Base-by-base conservation (phyloP, 2,329 filamentous ascomycete genomes). In the Hymenoscyphus fructigenus region DNA sequence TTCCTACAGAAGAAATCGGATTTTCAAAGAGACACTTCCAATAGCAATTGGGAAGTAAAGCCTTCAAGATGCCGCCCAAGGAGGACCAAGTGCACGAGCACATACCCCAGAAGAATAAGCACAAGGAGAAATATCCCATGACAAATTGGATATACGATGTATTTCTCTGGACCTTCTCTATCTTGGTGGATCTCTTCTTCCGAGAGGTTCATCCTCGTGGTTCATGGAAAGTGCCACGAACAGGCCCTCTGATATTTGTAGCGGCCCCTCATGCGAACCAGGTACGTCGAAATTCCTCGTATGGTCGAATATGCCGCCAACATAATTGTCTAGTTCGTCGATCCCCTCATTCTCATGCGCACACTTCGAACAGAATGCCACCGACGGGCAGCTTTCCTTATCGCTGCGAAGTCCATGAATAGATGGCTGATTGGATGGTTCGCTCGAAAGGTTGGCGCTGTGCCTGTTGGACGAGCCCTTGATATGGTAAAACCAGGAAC, bases 261-360 rank as follows among this genome's bases (percentile, higher is more conserved):
- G 95, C 93, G 56, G 95, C 94, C 62, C 95, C 95, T 70, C 95
- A 99, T 82, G 94, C 94, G 66, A 99, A 99, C 77, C 92, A 95
- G 85, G 90, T 92, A 79, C 36, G 57, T 29, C 17, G 14, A n/a
- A 20, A n/a, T 56, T 57, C 23, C 12, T 28, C 14, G 2, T 26
- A n/a, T 28, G 5, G 5, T n/a, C 15, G 17, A 41, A 7, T 15
- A n/a, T 38, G 1, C 26, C 9, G 36, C 66, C 65, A 32, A 67
- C 65, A 47, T 56, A 57, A 38, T 36, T 20, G 2, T 59, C 61
- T 75, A 97, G 89, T 99, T 99, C 72, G 93, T 98, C 75, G 95
- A 99, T 75, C 94, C 93, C 62, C 85, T 99, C 60, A 91, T 98
- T 70, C 85, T 99, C 61, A 96, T 97, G 86, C 90, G 93, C 69